phyloP scores from a whole-genome alignment of 441 rosid species.

The Eutrema salsugineum region DNA sequence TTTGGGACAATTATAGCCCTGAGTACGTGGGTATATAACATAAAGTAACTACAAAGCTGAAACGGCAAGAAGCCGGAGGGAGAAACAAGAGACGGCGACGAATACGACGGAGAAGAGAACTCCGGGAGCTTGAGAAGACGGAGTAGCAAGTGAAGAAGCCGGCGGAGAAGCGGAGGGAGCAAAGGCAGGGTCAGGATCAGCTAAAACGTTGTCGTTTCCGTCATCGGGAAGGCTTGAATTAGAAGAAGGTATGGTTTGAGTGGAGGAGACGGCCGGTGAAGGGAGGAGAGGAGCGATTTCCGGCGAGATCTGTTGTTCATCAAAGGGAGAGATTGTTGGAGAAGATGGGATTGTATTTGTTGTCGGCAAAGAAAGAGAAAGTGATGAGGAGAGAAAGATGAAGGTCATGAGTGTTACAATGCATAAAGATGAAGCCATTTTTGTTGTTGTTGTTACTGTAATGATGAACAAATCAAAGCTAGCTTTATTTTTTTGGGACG shows the following conservation, averaged over 20 bases:
- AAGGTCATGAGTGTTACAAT: slow-evolving; percentile 35
- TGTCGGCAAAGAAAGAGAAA: slow-evolving; percentile 31
- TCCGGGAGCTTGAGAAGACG: slow-evolving; percentile 15
- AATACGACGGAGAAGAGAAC: slow-evolving; percentile 9
- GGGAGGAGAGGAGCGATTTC: slow-evolving; percentile 84
- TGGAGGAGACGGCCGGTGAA: slow-evolving; percentile 59
- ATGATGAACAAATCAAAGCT: slow-evolving; percentile 66
- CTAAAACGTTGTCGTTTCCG: slow-evolving; percentile 32
- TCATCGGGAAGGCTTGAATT: slow-evolving; percentile 66
- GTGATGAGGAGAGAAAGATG: slow-evolving; percentile 33
- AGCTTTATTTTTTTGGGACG: slow-evolving; percentile 8
- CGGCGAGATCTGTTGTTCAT: slow-evolving; percentile 58
- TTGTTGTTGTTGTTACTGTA: slow-evolving; percentile 21
- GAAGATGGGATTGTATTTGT: slow-evolving; percentile 40
- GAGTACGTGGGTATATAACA: background rate
- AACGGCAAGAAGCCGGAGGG: slow-evolving; percentile 23
- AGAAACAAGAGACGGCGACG: slow-evolving; percentile 26
- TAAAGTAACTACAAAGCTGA: slow-evolving; percentile 4
- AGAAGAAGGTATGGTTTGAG: slow-evolving; percentile 75
- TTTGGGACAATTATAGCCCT: slow-evolving; percentile 4
- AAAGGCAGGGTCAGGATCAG: slow-evolving; percentile 45
- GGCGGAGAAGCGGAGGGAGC: slow-evolving; percentile 48
- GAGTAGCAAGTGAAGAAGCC: slow-evolving; percentile 35
- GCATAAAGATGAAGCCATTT: slow-evolving; percentile 52
- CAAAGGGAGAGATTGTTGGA: slow-evolving; percentile 42